Percentiles rank a stretch among this genome's conserved stretches.
Evolutionary conservation across 148 eudicot genomes (phyloP).

Genomic region (Selenicereus undatus): DNA sequence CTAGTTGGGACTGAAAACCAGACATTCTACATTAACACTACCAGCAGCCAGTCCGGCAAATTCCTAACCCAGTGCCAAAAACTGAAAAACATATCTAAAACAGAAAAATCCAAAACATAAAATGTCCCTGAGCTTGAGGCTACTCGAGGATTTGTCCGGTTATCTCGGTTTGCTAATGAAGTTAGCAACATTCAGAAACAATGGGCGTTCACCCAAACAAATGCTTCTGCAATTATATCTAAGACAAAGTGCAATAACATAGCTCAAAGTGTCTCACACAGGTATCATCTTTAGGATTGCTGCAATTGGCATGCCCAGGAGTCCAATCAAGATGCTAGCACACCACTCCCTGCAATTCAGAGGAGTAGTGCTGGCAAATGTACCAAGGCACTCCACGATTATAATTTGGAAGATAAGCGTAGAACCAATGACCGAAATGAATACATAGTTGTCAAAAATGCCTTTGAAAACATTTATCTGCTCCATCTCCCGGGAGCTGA

Average conservation of each 20-base stretch:
- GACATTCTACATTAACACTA: not conserved
- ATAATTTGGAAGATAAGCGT: slow-evolving; percentile 85
- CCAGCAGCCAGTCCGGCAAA: not conserved
- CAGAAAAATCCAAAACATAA: not conserved
- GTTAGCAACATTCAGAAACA: not conserved
- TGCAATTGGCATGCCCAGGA: slow-evolving; percentile 93
- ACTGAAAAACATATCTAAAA: not conserved
- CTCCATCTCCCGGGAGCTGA: slow-evolving; percentile 95
- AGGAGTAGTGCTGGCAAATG: slow-evolving; percentile 88
- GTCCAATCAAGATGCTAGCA: slow-evolving; percentile 61
- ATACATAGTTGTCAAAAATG: slow-evolving; percentile 79
- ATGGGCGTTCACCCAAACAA: not conserved
- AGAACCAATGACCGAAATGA: slow-evolving; percentile 45
- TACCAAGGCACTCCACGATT: slow-evolving; percentile 77
- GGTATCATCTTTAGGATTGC: slow-evolving; percentile 58
- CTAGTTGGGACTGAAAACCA: not conserved
- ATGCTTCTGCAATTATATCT: not conserved
- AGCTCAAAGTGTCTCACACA: slow-evolving; percentile 27
- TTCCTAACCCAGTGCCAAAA: not conserved
- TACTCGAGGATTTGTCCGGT: not conserved
- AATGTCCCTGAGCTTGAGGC: not conserved
- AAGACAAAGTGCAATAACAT: not conserved
- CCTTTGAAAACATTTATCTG: slow-evolving; percentile 73
- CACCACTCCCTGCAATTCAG: slow-evolving; percentile 69
- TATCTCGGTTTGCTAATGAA: not conserved